phyloP scores from a whole-genome alignment of 257 asterid species.

The Fraxinus cuspidata region DNA sequence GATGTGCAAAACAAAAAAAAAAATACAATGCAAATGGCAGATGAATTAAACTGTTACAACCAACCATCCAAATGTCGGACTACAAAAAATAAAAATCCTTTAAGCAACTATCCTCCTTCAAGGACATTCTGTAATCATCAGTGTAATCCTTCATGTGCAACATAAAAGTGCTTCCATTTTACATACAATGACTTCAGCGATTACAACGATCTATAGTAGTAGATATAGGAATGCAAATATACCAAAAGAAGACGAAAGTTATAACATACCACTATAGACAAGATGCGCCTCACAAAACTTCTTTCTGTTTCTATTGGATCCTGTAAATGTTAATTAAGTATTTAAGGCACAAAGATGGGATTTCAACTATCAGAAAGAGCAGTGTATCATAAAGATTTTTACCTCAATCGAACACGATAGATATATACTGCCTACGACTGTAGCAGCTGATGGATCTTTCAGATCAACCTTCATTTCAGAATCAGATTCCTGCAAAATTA shows the following conservation, averaged over 20 bases:
- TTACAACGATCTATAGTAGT: neutral
- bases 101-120: neutral
- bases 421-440: conserved; percentile 64
- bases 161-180: neutral
- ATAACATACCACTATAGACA: conserved; percentile 84
- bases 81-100: neutral
- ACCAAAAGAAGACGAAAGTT: neutral
- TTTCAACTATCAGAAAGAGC: conserved; percentile 15
- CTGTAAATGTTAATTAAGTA: conserved; percentile 46
- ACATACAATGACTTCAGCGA: neutral
- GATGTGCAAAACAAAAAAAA: neutral
- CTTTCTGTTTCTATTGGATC: conserved; percentile 96
- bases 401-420: conserved; percentile 95
- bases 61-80: neutral
- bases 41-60: neutral
- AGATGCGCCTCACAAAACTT: conserved; percentile 76
- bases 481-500: conserved; percentile 64
- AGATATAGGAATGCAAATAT: neutral
- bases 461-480: conserved; percentile 64
- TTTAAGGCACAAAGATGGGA: conserved; percentile 25
- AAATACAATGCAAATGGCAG: neutral
- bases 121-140: too few relatives aligned
- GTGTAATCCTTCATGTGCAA: neutral
- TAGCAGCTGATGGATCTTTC: conserved; percentile 66
- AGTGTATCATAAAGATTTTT: conserved; percentile 19